Evolutionary conservation across 2,329 filamentous ascomycete genomes (phyloP).

Genomic region (Elsinoe batatas): DNA sequence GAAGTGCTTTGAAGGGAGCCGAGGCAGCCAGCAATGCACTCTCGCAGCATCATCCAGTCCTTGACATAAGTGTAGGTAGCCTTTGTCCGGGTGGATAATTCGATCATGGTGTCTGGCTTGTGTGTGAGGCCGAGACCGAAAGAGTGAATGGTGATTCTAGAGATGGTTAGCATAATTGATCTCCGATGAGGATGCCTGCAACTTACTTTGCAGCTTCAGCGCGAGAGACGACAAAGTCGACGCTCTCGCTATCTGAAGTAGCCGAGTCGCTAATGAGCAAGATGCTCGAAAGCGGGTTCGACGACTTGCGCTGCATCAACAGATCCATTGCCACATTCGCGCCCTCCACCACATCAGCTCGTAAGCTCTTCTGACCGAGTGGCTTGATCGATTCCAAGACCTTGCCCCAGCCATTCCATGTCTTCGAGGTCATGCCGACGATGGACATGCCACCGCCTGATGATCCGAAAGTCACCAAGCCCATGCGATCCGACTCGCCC

Average conservation of each 20-base stretch:
- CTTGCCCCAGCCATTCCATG: constrained; percentile 84
- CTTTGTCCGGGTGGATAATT: constrained; percentile 88
- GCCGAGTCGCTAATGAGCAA: constrained; percentile 96
- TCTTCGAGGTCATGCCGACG: constrained; percentile 96
- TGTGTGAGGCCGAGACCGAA: constrained; percentile 95
- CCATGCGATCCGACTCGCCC: constrained; percentile 91
- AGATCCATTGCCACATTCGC: constrained; percentile 98
- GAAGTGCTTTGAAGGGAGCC: constrained; percentile 87
- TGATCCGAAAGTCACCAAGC: constrained; percentile 91
- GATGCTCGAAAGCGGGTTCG: constrained; percentile 90
- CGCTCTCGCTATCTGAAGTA: constrained; percentile 85
- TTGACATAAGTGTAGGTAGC: constrained; percentile 97
- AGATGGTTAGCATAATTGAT: neutral
- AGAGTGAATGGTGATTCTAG: constrained; percentile 83
- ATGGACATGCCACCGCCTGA: constrained; percentile 86
- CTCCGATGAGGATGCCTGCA: constrained; percentile 8
- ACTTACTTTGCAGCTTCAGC: constrained; percentile 92
- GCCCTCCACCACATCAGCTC: constrained; percentile 92
- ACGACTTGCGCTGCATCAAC: constrained; percentile 93
- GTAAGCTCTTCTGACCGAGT: constrained; percentile 90
- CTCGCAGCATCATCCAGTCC: constrained; percentile 99
- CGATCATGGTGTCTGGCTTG: constrained; percentile 98
- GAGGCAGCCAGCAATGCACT: constrained; percentile 87
- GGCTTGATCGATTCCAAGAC: constrained; percentile 80
- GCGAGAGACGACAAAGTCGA: constrained; percentile 93